phyloP scores from a whole-genome alignment of 768 basidiomycete genomes.

The Termitomyces sp. region DNA sequence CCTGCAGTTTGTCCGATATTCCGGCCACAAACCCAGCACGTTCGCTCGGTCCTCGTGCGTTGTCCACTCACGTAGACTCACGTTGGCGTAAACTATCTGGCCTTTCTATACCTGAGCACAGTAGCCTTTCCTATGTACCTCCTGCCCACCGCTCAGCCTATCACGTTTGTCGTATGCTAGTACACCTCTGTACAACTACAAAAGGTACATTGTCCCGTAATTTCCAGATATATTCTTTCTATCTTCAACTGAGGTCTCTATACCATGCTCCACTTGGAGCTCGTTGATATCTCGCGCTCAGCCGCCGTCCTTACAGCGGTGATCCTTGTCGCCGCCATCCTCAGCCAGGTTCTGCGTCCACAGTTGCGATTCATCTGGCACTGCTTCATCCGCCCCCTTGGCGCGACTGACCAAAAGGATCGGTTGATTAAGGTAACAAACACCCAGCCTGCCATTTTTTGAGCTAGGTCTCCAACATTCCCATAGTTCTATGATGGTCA shows the following conservation, averaged over 20 bases:
- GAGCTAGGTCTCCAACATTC: too few species aligned
- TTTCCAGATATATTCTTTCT: neutral
- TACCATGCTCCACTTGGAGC: constrained; percentile 3
- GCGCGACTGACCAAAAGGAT: constrained; percentile 34
- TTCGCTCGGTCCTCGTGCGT: constrained; percentile 14
- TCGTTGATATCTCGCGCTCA: constrained; percentile 5
- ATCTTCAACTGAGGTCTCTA: neutral
- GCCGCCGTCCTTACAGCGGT: constrained; percentile 2
- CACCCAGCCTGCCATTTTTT: neutral
- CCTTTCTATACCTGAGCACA: neutral
- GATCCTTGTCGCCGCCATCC: constrained; percentile 6
- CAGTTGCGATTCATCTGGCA: constrained; percentile 48
- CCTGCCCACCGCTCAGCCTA: neutral
- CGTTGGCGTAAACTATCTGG: neutral
- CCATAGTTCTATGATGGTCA: constrained; percentile 62
- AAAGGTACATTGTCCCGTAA: constrained; percentile 3
- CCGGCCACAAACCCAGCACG: constrained; percentile 6
- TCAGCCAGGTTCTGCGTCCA: constrained; percentile 26
- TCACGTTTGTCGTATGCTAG: constrained; percentile 12
- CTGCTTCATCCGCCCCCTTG: constrained; percentile 43
- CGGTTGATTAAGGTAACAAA: constrained; percentile 39
- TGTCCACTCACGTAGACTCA: constrained; percentile 4
- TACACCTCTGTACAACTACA: constrained; percentile 12
- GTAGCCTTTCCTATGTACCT: neutral
- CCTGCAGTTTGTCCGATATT: neutral